Conservation (phyloP, 202 grass and related monocot genomes). For the Eragrostis tef region DNA sequence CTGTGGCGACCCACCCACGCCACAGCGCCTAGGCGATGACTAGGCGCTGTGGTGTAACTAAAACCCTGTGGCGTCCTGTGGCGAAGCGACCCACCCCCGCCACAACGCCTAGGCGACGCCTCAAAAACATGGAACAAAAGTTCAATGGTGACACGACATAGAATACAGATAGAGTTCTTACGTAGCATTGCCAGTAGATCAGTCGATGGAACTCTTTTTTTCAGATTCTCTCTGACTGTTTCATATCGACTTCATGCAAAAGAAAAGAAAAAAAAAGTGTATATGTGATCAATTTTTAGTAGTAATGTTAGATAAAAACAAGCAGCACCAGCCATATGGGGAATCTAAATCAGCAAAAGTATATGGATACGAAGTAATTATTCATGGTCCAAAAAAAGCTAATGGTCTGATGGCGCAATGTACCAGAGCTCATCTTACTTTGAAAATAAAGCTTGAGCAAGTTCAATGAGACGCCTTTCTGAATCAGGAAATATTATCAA, state of each 20-base stretch:
- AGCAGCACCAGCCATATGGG: conserved; percentile 1
- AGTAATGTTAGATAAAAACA: conserved; percentile 38
- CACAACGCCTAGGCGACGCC: too few species aligned
- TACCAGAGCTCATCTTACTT: conserved; percentile 63
- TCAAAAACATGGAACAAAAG: too few species aligned
- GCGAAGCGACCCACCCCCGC: too few species aligned
- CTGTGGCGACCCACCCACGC: too few species aligned
- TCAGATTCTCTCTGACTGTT: conserved; percentile 62
- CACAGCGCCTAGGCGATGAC: too few species aligned
- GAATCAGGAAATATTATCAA: conserved; percentile 99
- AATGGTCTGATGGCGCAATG: conserved; percentile 21
- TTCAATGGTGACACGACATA: conserved; percentile 35
- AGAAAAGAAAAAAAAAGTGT: conserved; percentile 43
- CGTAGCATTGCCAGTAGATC: conserved; percentile 83
- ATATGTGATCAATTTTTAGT: conserved; percentile 39
- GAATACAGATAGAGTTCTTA: conserved; percentile 60
- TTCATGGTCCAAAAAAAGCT: conserved; percentile 31
- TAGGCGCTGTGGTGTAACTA: too few species aligned
- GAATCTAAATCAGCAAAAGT: neutral
- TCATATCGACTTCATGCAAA: conserved; percentile 87
- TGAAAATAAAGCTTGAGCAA: conserved; percentile 86
- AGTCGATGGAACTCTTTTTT: conserved; percentile 72
- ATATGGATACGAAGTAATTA: conserved; percentile 22
- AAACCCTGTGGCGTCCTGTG: too few species aligned
- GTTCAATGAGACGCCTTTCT: conserved; percentile 86